phyloP scores from a whole-genome alignment of 306 rosid species.

The Prunus campanulata region DNA sequence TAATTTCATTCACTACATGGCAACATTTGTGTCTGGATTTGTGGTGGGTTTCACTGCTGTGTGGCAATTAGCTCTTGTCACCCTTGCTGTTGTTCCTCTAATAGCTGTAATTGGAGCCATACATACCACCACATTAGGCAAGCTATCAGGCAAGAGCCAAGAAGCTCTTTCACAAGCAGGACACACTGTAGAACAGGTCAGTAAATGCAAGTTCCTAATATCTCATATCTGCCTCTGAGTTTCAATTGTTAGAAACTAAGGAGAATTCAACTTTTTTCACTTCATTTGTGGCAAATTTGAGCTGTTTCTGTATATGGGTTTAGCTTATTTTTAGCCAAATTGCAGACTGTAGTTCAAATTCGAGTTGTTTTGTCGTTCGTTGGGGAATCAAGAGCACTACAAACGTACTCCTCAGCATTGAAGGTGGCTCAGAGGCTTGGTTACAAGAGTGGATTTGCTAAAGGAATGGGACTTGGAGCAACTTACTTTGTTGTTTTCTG shows the following conservation, averaged over 20 bases:
- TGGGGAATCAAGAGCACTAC: slow-evolving; percentile 75
- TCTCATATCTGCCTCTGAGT: neutral
- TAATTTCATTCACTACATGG: slow-evolving; percentile 94
- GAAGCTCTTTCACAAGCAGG: slow-evolving; percentile 93
- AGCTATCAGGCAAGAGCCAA: slow-evolving; percentile 85
- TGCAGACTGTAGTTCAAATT: slow-evolving; percentile 87
- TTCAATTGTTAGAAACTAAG: neutral
- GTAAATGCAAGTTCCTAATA: neutral
- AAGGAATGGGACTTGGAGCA: slow-evolving; percentile 96
- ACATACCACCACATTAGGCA: slow-evolving; percentile 76
- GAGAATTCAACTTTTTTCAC: neutral
- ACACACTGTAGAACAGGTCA: slow-evolving; percentile 89
- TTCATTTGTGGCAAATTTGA: slow-evolving; percentile 1
- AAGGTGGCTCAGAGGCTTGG: slow-evolving; percentile 77
- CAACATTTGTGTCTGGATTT: slow-evolving; percentile 94
- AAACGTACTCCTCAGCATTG: slow-evolving; percentile 71
- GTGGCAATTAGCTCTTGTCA: slow-evolving; percentile 95
- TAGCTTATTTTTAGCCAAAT: slow-evolving; percentile 24
- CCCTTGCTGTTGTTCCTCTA: slow-evolving; percentile 92
- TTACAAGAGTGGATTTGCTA: slow-evolving; percentile 82
- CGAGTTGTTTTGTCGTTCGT: slow-evolving; percentile 80
- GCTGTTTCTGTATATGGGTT: slow-evolving; percentile 26
- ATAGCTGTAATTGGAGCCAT: slow-evolving; percentile 90
- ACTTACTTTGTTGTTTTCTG: slow-evolving; percentile 97
- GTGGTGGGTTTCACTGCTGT: slow-evolving; percentile 95